phyloP scores from a whole-genome alignment of 2,329 filamentous ascomycete genomes.

The Penicillium italicum region DNA sequence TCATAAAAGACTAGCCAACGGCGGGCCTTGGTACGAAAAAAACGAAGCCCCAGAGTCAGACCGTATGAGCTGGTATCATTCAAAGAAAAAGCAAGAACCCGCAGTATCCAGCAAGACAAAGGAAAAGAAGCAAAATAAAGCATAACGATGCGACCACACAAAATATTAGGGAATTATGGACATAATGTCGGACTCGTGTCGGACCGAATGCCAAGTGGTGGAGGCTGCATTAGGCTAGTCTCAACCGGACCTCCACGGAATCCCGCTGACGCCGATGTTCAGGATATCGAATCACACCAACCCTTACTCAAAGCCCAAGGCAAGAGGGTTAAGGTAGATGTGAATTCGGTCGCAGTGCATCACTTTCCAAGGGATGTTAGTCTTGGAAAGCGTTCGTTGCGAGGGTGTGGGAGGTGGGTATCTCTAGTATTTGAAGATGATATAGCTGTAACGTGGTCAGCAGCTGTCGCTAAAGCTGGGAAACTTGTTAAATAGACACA shows the following conservation, averaged over 20 bases:
- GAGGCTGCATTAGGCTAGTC: slow-evolving; percentile 27
- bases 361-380: background rate
- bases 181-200: slow-evolving; percentile 12
- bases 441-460: slow-evolving; percentile 56
- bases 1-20: slow-evolving; percentile 28
- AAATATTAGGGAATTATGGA: slow-evolving; percentile 23
- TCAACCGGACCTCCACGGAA: slow-evolving; percentile 31
- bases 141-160: slow-evolving; percentile 18
- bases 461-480: background rate
- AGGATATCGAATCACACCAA: slow-evolving; percentile 6
- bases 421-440: slow-evolving; percentile 80
- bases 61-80: slow-evolving; percentile 41
- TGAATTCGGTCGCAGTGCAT: background rate
- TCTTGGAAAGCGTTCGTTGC: background rate
- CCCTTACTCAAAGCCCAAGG: background rate
- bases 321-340: background rate
- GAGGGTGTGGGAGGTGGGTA: background rate
- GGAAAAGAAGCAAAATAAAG: slow-evolving; percentile 12
- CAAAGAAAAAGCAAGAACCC: slow-evolving; percentile 23
- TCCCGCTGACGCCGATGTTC: slow-evolving; percentile 17
- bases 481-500: slow-evolving; percentile 33
- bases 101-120: slow-evolving; percentile 18
- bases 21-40: slow-evolving; percentile 19
- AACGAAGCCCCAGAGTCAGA: slow-evolving; percentile 30
- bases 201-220: slow-evolving; percentile 23